Evolutionary conservation across 1,139 yeast genomes (phyloP), one percentile per base, ranked within the genome.

Genomic region (Nadsonia commutata): DNA sequence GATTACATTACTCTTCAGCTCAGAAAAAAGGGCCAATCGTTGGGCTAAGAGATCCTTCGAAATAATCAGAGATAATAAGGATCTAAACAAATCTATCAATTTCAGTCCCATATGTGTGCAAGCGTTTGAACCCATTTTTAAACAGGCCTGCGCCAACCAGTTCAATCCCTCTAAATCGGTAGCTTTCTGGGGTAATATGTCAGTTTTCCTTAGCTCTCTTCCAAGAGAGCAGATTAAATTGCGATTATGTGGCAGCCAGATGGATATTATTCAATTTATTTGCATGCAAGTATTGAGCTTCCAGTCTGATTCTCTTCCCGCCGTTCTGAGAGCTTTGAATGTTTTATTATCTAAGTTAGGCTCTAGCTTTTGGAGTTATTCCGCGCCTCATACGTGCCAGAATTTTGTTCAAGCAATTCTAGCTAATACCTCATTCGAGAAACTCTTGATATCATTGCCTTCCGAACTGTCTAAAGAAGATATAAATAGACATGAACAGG

Each of bases 301-400:
- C 16, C 33, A 27, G n/a, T 3, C 33, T 9, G 33, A 27, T 11
- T 27, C 33, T 11, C 16, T 27, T 4, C 33, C 33, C 8, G 16
- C n/a, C n/a, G n/a, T 27, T 27, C 16, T 27, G 13, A 27, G 33
- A 9, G 16, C 33, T 4, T 27, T 27, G n/a, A 27, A 27, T 27
- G 13, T 9, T 27, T 13, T 27, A 16, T 3, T 27, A 4, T 4
- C 5, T 27, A 38, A 36, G 17, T 23, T 51, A 3, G 53, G 48
- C n/a, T 17, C 46, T 17, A 50, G 51, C 13, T 43, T 49, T 18
- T 53, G 56, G 56, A 45, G 41, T 4, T 45, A 42, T 17, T 49
- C 51, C 16, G 39, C 47, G 7, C 55, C 54, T 16, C 49, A 46
- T 36, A 31, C 47, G 17, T 45, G 52, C 6, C 45, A 45, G 20